Evolutionary conservation across 139 green algal species (phyloP), one percentile per base, ranked within the genome.

Genomic region (Gonium pectorale): DNA sequence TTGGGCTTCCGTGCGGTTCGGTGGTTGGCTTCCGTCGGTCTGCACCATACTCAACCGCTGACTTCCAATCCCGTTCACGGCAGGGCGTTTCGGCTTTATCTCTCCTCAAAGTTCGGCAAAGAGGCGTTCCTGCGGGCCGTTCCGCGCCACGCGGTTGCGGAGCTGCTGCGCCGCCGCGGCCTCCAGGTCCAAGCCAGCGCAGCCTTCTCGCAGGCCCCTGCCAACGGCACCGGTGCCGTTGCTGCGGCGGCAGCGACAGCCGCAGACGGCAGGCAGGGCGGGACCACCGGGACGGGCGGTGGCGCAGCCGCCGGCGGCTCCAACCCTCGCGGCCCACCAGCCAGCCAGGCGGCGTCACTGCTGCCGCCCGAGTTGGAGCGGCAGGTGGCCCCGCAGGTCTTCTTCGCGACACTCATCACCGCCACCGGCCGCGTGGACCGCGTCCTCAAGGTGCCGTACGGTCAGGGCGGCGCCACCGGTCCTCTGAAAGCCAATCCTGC

Each of bases 21-120:
- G 21, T 73, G 6, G 37, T 27, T 54, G 67, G 52, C n/a, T 52
- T n/a, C 15, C 24, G 52, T 52, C 40, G 19, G 33, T 33, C 11
- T n/a, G n/a, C n/a, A n/a, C n/a, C n/a, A n/a, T n/a, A n/a, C n/a
- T n/a, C n/a, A n/a, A n/a, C n/a, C n/a, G n/a, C n/a, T n/a, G n/a
- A n/a, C n/a, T n/a, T n/a, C n/a, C n/a, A n/a, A n/a, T n/a, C n/a
- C 27, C 27, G n/a, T n/a, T n/a, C 35, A 27, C 37, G 15, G 52
- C 79, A 89, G 85, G 51, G 92, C 94, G 24, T 96, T 96, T 63
- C 90, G 93, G 15, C 84, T 97, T 8, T 86, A 87, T 81, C 70
- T 95, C 27, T 92, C 87, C 51, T 91, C 81, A 71, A 95, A 95
- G 75, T 83, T 62, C 43, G 94, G 92, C 81, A 94, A 94, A 80